These are phyloP conservation scores for Chionographis japonica DNA, from an alignment of 106 monocot genomes.

Conservation along the genomic window DNA sequence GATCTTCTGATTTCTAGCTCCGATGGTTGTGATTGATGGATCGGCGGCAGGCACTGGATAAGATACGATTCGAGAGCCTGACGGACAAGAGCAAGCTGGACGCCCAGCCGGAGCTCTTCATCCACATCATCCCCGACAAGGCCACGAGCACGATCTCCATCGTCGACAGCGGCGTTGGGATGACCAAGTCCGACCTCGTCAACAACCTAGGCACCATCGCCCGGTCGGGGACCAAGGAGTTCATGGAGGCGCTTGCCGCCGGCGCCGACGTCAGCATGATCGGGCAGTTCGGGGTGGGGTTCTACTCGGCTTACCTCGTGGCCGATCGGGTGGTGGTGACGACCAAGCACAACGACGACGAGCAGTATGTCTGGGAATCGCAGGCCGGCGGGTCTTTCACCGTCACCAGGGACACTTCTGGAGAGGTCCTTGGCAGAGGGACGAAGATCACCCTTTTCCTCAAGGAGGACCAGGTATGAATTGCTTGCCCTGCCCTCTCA, in stretches of 20 bases:
- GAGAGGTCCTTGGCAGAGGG: conserved; percentile 62
- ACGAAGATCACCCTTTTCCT: conserved; percentile 78
- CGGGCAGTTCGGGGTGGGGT: conserved; percentile 74
- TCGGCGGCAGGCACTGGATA: conserved; percentile 50
- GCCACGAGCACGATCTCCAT: conserved; percentile 58
- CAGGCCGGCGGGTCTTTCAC: conserved; percentile 79
- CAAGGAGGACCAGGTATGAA: conserved; percentile 71
- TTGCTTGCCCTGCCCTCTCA: too few relatives aligned
- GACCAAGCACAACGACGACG: conserved; percentile 72
- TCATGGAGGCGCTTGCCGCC: conserved; percentile 76
- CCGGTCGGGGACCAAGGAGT: conserved; percentile 73
- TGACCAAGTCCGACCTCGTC: conserved; percentile 75
- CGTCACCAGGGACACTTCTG: conserved; percentile 60
- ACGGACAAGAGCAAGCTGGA: conserved; percentile 80
- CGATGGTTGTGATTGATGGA: not conserved
- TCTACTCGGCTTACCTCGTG: conserved; percentile 71
- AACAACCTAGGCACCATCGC: conserved; percentile 83
- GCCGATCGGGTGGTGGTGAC: conserved; percentile 69
- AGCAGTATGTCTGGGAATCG: conserved; percentile 82
- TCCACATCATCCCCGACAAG: conserved; percentile 76
- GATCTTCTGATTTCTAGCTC: not conserved
- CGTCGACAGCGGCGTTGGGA: conserved; percentile 67
- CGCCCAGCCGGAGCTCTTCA: conserved; percentile 75
- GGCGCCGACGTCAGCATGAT: conserved; percentile 83
- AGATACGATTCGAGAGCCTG: conserved; percentile 72